Base-by-base conservation (phyloP, 208 protist genomes). In the Trypanosomatidae sp. region DNA sequence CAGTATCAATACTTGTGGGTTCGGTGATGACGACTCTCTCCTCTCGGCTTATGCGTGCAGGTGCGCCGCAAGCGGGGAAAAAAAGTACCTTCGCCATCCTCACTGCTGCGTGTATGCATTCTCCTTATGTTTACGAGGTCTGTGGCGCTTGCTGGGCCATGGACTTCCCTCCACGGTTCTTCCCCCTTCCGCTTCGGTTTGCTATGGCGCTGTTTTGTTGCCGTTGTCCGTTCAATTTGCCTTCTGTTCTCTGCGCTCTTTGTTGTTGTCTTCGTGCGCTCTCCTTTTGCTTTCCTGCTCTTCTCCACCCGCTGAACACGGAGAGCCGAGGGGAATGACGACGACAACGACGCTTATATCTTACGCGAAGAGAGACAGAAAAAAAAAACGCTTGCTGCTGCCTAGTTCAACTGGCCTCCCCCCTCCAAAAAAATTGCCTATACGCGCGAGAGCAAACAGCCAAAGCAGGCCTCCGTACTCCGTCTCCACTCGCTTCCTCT, bases 201-300 rank as follows among this genome's bases (percentile, higher is more conserved):
- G n/a, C n/a, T n/a, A n/a, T n/a, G n/a, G 17, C 52, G 66, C 66
- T 69, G 9, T 69, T 50, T 50, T 52, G 19, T 25, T 53, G 6
- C 49, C 49, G 49, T n/a, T n/a, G n/a, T n/a, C n/a, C n/a, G n/a
- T n/a, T n/a, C n/a, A n/a, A n/a, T n/a, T n/a, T n/a, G n/a, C n/a
- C 55, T 39, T 36, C 55, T 60, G 9, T 60, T 39, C 55, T 36
- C 55, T 19, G 2, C 7, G 10, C 0, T 77, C 10, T 72, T 66
- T n/a, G 62, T 64, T 74, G 52, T 70, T 49, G n/a, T n/a, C n/a
- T n/a, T n/a, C n/a, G n/a, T n/a, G n/a, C n/a, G 49, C 19, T 53
- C 19, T 74, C 58, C 39, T 69, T 10, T 33, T 72, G 52, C 19
- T 62, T 73, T 68, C 13, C 22, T 52, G 47, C n/a, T 50, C 52